phyloP scores from a whole-genome alignment of 2,329 filamentous ascomycete genomes.

The Colletotrichum agaves region DNA sequence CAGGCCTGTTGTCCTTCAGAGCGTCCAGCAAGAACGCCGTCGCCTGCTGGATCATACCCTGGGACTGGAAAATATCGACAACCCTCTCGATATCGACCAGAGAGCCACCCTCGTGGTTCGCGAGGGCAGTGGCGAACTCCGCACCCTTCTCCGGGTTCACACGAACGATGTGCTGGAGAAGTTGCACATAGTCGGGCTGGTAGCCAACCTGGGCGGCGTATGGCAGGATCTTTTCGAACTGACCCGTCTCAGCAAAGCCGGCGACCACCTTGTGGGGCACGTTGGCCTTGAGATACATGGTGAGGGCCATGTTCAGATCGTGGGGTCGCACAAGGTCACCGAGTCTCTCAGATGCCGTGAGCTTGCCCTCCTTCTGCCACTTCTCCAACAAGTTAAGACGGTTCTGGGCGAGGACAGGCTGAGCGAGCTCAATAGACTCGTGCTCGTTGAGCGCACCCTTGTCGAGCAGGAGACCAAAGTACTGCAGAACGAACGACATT shows the following conservation, averaged over 20 bases:
- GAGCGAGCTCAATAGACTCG: constrained; percentile 92
- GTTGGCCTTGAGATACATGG: constrained; percentile 91
- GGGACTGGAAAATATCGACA: constrained; percentile 97
- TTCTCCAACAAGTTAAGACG: constrained; percentile 97
- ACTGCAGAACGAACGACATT: constrained; percentile 94
- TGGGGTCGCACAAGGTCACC: constrained; percentile 93
- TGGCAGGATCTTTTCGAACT: constrained; percentile 95
- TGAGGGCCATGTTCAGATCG: constrained; percentile 87
- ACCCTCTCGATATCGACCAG: constrained; percentile 94
- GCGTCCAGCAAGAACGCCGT: constrained; percentile 98
- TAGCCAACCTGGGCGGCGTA: constrained; percentile 89
- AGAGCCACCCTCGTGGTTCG: constrained; percentile 87
- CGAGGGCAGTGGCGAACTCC: constrained; percentile 93
- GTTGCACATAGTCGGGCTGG: constrained; percentile 92
- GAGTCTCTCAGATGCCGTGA: constrained; percentile 95
- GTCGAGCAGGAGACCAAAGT: constrained; percentile 96
- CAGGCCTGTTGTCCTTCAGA: constrained; percentile 91
- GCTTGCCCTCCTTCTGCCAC: constrained; percentile 96
- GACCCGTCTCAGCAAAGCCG: constrained; percentile 92
- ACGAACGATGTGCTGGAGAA: constrained; percentile 92
- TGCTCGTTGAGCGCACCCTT: constrained; percentile 93
- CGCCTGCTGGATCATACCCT: constrained; percentile 97
- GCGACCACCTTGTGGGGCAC: constrained; percentile 94
- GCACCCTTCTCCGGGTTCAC: constrained; percentile 93
- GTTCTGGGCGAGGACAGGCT: constrained; percentile 91